A percentile compares a stretch with the other conserved stretches of the same genome.
These are phyloP conservation scores for Immersiella caudata DNA, from an alignment of 495 filamentous ascomycete genomes.

Conservation along the genomic window DNA sequence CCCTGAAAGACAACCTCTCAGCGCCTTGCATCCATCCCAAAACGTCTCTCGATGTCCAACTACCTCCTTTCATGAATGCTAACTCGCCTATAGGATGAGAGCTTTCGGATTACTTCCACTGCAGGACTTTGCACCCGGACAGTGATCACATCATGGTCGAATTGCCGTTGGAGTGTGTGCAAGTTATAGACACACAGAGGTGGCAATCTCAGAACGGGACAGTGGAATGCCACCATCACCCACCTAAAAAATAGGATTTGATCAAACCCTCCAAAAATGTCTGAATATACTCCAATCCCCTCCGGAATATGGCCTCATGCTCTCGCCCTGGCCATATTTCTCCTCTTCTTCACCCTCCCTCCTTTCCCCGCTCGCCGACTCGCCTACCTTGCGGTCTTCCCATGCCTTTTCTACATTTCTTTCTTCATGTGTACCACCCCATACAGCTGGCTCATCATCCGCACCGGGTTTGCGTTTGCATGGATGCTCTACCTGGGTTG, in stretches of 20 bases:
- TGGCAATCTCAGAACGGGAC: no score
- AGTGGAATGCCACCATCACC: no score
- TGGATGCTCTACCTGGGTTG: slow-evolving; percentile 19
- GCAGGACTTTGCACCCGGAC: background rate
- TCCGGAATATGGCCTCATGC: slow-evolving; percentile 5
- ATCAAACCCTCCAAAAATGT: background rate
- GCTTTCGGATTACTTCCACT: background rate
- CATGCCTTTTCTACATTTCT: background rate
- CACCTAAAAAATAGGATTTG: no score
- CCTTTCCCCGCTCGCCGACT: slow-evolving; percentile 1
- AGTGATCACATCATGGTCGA: no score
- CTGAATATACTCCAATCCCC: background rate
- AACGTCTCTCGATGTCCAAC: background rate
- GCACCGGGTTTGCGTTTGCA: background rate
- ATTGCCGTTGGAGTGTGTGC: no score
- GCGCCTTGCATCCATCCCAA: background rate
- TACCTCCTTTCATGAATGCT: background rate
- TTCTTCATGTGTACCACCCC: background rate
- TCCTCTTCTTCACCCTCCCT: slow-evolving; percentile 14
- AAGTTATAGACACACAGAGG: no score
- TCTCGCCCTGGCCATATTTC: slow-evolving; percentile 2
- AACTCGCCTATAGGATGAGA: background rate
- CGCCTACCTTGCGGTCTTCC: background rate
- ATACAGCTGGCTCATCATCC: background rate
- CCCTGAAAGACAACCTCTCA: background rate